These are phyloP conservation scores for Lactarius psammicola DNA, from an alignment of 768 basidiomycete species.

Conservation along the genomic window DNA sequence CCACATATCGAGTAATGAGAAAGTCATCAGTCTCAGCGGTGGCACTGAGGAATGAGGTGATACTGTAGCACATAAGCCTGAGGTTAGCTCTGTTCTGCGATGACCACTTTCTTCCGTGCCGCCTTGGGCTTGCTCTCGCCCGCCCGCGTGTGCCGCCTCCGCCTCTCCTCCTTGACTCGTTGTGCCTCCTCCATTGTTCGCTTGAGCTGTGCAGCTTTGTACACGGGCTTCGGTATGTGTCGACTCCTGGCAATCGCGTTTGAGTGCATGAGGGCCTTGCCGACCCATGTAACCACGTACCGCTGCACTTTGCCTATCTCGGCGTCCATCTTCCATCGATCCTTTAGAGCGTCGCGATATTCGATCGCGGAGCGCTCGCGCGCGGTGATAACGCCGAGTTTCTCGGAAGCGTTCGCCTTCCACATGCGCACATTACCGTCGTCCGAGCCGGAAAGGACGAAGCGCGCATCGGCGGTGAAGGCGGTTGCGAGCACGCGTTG, in stretches of 20 bases:
- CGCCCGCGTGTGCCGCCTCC: constrained; percentile 83
- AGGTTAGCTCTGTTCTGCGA: constrained; percentile 69
- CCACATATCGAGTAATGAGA: background rate
- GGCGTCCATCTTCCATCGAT: constrained; percentile 83
- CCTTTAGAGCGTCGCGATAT: constrained; percentile 83
- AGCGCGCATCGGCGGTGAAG: constrained; percentile 88
- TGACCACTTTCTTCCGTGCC: constrained; percentile 85
- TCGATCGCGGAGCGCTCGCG: constrained; percentile 90
- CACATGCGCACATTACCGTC: constrained; percentile 94
- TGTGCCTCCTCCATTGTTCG: constrained; percentile 88
- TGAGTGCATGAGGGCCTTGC: constrained; percentile 5
- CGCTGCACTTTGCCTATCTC: constrained; percentile 80
- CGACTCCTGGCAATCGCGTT: constrained; percentile 50
- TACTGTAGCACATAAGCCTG: constrained; percentile 1
- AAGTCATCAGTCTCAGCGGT: background rate
- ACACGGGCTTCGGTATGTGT: constrained; percentile 87
- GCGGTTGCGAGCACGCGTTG: constrained; percentile 89
- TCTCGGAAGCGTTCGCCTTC: constrained; percentile 92
- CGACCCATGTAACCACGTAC: constrained; percentile 42
- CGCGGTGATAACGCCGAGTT: constrained; percentile 86
- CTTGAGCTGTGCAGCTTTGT: constrained; percentile 85
- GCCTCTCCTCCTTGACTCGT: constrained; percentile 89
- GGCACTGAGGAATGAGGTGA: background rate
- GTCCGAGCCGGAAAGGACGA: constrained; percentile 87
- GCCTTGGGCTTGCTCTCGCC: constrained; percentile 87